These are phyloP conservation scores for Termitomyces sp. DNA, from an alignment of 768 basidiomycete genomes.

Conservation along the genomic window DNA sequence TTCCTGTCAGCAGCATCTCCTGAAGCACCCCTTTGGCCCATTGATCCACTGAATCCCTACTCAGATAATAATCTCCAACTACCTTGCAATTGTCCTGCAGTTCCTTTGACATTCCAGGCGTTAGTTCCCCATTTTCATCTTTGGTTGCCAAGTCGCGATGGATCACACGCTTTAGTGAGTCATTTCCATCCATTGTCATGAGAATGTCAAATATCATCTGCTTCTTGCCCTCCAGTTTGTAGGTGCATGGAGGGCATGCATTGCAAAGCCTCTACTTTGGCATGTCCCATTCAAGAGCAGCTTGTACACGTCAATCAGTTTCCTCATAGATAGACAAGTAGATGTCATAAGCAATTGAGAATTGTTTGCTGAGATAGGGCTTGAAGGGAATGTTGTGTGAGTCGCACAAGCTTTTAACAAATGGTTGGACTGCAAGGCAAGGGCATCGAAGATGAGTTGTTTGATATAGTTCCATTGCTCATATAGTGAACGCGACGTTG, in stretches of 20 bases:
- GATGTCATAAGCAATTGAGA: conserved; percentile 12
- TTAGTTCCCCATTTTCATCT: too few species aligned
- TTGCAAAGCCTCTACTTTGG: conserved; percentile 21
- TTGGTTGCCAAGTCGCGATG: too few species aligned
- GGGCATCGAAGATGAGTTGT: neutral
- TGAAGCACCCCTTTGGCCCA: too few species aligned
- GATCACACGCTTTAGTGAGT: too few species aligned
- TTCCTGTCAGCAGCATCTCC: too few species aligned
- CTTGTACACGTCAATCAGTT: conserved; percentile 9
- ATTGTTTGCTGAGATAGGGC: conserved; percentile 13
- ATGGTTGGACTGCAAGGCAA: neutral
- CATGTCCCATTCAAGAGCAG: conserved; percentile 17
- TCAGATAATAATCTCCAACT: too few species aligned
- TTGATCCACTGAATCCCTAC: too few species aligned
- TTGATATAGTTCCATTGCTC: neutral
- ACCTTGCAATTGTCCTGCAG: too few species aligned
- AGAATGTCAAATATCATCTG: conserved; percentile 18
- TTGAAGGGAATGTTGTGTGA: neutral
- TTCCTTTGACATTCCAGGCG: too few species aligned
- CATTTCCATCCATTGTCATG: too few species aligned
- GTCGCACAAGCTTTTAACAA: neutral
- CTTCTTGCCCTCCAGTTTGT: conserved; percentile 17
- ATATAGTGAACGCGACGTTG: neutral
- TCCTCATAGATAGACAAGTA: conserved; percentile 14
- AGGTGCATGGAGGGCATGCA: conserved; percentile 23